Percentiles rank a stretch among this genome's conserved stretches.
These are phyloP conservation scores for Canariomyces notabilis DNA, from an alignment of 2,329 filamentous ascomycete genomes.

Conservation along the genomic window DNA sequence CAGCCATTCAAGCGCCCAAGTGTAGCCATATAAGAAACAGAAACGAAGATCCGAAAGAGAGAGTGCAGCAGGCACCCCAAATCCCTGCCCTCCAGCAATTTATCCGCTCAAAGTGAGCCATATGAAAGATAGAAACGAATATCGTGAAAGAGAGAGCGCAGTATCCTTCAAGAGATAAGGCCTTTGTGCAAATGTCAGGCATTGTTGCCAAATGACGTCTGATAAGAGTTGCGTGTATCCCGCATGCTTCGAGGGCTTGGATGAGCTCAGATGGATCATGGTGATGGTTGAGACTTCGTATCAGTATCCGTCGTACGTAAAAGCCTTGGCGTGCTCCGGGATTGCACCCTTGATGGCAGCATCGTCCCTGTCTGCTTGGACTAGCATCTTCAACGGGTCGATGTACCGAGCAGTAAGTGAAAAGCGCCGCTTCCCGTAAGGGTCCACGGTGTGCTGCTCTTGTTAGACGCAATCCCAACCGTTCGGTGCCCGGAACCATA, in stretches of 20 bases:
- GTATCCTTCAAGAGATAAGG: not conserved
- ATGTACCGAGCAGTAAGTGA: constrained; percentile 54
- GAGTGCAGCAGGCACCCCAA: too few species aligned
- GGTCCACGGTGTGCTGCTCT: constrained; percentile 46
- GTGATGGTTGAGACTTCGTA: too few species aligned
- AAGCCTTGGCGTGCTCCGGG: constrained; percentile 28
- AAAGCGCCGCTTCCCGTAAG: constrained; percentile 48
- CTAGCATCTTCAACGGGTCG: constrained; percentile 37
- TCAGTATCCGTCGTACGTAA: constrained; percentile 19
- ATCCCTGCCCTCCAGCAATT: too few species aligned
- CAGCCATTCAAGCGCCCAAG: too few species aligned
- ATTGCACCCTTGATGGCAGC: constrained; percentile 31
- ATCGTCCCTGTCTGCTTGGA: constrained; percentile 24
- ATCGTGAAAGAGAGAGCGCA: not conserved
- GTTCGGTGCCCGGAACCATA: too few species aligned
- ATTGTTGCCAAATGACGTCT: not conserved
- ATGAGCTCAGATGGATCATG: too few species aligned
- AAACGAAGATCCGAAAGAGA: too few species aligned
- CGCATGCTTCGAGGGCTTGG: not conserved
- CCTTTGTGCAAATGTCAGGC: not conserved
- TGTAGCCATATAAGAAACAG: too few species aligned
- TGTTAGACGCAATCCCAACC: constrained; percentile 20
- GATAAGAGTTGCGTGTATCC: not conserved
- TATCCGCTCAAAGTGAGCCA: not conserved
- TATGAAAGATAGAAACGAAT: not conserved